phyloP scores from a whole-genome alignment of 164 flowering plant genomes.

The Chloranthus sessilifolius region DNA sequence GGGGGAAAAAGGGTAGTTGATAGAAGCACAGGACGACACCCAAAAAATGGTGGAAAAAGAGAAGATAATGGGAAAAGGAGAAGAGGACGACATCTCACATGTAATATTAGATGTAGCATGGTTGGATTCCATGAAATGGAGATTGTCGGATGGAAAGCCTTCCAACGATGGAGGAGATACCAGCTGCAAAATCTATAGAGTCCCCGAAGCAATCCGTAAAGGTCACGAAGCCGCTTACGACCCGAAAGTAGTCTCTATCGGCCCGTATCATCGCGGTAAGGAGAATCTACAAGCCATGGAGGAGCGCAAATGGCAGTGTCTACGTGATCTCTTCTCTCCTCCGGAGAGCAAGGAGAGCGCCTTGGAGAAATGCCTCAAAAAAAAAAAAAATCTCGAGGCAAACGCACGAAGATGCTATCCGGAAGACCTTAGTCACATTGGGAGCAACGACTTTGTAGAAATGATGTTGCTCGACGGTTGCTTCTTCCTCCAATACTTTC shows the following conservation, averaged over 20 bases:
- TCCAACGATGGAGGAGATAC: no score
- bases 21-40: no score
- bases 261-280: constrained; percentile 6
- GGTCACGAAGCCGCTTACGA: not conserved
- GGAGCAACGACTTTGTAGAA: not conserved
- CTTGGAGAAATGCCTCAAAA: not conserved
- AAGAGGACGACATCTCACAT: no score
- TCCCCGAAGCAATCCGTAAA: not conserved
- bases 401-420: not conserved
- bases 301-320: constrained; percentile 6
- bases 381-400: not conserved
- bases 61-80: no score
- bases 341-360: not conserved
- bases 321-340: not conserved
- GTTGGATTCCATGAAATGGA: no score
- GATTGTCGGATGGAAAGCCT: no score
- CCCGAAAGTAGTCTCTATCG: constrained; percentile 8
- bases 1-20: no score
- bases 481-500: constrained; percentile 7
- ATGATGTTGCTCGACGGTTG: constrained; percentile 10
- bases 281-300: not conserved
- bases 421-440: not conserved
- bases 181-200: constrained; percentile 5
- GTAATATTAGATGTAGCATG: no score
- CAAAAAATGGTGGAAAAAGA: no score